Conservation (phyloP, 2,329 filamentous ascomycete species). For the Coniochaeta hoffmannii region DNA sequence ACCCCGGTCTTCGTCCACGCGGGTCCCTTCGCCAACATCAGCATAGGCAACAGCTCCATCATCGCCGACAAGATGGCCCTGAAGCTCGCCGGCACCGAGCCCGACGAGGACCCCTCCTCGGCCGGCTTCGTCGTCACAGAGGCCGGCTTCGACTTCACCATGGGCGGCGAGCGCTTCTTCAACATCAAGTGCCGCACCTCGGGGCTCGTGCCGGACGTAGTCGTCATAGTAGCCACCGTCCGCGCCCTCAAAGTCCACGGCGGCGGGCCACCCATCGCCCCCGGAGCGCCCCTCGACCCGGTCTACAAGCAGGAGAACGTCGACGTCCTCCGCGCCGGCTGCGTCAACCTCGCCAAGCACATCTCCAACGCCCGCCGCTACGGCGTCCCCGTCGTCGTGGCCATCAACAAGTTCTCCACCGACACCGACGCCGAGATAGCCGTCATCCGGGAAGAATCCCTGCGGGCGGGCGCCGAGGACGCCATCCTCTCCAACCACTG, state of each 20-base stretch:
- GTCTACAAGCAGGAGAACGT: slow-evolving; percentile 93
- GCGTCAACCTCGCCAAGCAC: slow-evolving; percentile 92
- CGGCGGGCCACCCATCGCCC: slow-evolving; percentile 86
- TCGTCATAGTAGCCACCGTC: slow-evolving; percentile 92
- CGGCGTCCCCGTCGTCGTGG: slow-evolving; percentile 89
- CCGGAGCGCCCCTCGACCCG: slow-evolving; percentile 75
- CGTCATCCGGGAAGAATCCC: slow-evolving; percentile 82
- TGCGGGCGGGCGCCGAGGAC: slow-evolving; percentile 87
- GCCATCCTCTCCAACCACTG: slow-evolving; percentile 94
- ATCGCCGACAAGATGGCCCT: slow-evolving; percentile 91
- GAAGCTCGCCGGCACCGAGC: slow-evolving; percentile 91
- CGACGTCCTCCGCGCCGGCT: slow-evolving; percentile 81
- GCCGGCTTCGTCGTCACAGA: slow-evolving; percentile 93
- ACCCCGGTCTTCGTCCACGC: slow-evolving; percentile 97
- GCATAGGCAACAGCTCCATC: slow-evolving; percentile 92
- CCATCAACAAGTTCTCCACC: slow-evolving; percentile 93
- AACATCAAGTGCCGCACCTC: slow-evolving; percentile 99
- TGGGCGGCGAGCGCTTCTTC: slow-evolving; percentile 99
- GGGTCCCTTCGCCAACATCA: slow-evolving; percentile 96
- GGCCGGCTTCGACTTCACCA: slow-evolving; percentile 98
- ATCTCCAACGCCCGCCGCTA: slow-evolving; percentile 84
- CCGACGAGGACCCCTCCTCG: slow-evolving; percentile 74
- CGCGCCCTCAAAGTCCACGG: slow-evolving; percentile 96
- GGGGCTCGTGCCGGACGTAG: slow-evolving; percentile 84
- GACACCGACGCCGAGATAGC: slow-evolving; percentile 90